Evolutionary conservation across 2,329 filamentous ascomycete genomes (phyloP), one percentile per base, ranked within the genome.

Genomic region (Colletotrichum sansevieriae): DNA sequence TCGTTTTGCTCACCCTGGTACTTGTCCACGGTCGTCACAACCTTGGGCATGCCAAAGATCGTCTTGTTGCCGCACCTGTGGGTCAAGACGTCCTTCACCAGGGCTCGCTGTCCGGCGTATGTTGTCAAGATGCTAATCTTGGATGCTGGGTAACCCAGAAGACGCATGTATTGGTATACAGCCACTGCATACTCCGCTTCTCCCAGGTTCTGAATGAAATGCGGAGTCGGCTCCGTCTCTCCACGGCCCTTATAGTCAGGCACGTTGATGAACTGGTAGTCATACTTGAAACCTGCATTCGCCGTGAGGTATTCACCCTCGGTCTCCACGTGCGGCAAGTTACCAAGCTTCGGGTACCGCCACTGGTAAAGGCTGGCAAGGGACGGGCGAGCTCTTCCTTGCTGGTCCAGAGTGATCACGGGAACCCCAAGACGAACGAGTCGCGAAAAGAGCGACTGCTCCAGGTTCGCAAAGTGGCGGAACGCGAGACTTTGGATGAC

Each of bases 1-100:
- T 99, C 96, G 80, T 99, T 99, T 81, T 99, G 96, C 84, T 99
- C 96, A 78, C 96, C 97, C 83, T 99, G 96, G 76, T 98, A 99
- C 79, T 97, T 98, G 83, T 99, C 96, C 71, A 99, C 95, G 5
- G 97, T 99, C 3, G 93, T 95, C 33, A 99, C 93, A 61, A 92
- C 91, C 79, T 91, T 92, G 18, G 96, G 96, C 79, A 97, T 83
- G 9, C 95, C 95, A 80, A 99, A 99, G 20, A 98, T 83, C 2
- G 90, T 83, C 74, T 94, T 97, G 74, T 88, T 91, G 43, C 90
- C 91, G 79, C 96, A 99, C 67, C 96, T 88, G 76, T 97, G 93
- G 13, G 83, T 83, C 59, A 99, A 82, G 3, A 99, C 94, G 78
- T 99, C 95, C 74, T 88, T 91, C 70, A 99, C 93, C 74, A 99